Evolutionary conservation across 176 grass and related monocot species (phyloP).

Genomic region (Lolium rigidum): DNA sequence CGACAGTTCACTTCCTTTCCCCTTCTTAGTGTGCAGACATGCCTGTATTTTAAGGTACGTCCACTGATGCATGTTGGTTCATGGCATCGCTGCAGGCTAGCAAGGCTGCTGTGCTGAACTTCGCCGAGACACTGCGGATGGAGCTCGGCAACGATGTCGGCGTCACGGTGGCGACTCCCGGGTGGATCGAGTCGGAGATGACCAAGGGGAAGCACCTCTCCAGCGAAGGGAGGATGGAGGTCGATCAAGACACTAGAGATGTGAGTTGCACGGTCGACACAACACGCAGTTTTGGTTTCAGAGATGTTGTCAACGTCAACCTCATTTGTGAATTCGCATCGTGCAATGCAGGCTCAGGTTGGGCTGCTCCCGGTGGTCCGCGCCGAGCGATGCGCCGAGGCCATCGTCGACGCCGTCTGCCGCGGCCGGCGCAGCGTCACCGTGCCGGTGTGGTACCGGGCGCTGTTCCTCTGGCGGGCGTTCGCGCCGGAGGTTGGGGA

Average conservation of each 20-base stretch:
- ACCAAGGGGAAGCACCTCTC: constrained; percentile 73
- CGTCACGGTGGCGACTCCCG: constrained; percentile 65
- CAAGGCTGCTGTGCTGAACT: constrained; percentile 70
- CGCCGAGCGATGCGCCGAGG: constrained; percentile 50
- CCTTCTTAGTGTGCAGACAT: background rate
- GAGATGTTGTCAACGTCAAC: background rate
- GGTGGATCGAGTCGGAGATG: constrained; percentile 84
- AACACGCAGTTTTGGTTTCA: background rate
- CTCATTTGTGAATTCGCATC: background rate
- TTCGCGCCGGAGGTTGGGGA: constrained; percentile 64
- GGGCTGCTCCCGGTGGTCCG: constrained; percentile 61
- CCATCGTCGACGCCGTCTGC: constrained; percentile 62
- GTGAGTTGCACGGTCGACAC: constrained; percentile 34
- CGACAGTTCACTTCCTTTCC: background rate
- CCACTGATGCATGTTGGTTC: too few relatives aligned
- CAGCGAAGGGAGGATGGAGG: constrained; percentile 44
- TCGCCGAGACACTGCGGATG: constrained; percentile 71
- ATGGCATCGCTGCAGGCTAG: constrained; percentile 49
- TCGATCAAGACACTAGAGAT: constrained; percentile 64
- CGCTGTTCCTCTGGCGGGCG: constrained; percentile 58
- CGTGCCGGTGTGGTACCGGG: constrained; percentile 64
- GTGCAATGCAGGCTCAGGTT: constrained; percentile 58
- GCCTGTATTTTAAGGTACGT: too few relatives aligned
- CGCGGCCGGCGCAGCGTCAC: constrained; percentile 55
- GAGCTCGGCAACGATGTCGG: constrained; percentile 56